Base-by-base conservation (phyloP, 176 grass and related monocot species). In the Areca catechu region DNA sequence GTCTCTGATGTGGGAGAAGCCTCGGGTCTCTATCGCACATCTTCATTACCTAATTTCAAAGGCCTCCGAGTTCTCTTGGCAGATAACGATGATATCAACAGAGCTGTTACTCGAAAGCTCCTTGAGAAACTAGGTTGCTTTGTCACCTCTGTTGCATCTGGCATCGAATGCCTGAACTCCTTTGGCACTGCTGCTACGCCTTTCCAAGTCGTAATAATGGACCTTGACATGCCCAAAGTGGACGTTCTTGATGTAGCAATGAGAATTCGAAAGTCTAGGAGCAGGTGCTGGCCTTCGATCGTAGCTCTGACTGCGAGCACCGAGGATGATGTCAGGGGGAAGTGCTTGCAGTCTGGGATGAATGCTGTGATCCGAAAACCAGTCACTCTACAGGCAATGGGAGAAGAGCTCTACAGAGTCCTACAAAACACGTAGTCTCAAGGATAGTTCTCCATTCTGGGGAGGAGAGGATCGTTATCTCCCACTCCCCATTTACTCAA, bases 321-420 rank as follows among this genome's bases (percentile, higher is more conserved):
- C 12, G 83, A 15, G 22, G 63, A 24, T 73, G 61, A 43, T 43
- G 9, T 43, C 14, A 6, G 27, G 27, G 27, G 1, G 27, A 98
- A 76, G 48, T 98, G 16, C 71, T 68, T 83, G 78, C 76, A 79
- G 48, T 74, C 75, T 4, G 88, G 88, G 23, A 92, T 98, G 73
- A 98, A 83, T 29, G 88, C 84, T 43, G 48, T 89, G 51, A 78
- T 98, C 48, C 80, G 76, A 67, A 98, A 98, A 83, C 93, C 93
- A 1, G 54, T 83, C 20, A 92, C 84, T 5, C 62, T 89, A 57
- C 67, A 63, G 28, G 65, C 76, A 28, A 67, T 98, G 73, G 80
- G 83, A 53, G 93, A 89, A 49, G 88, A 98, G 73, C 65, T 98
- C 59, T 88, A 85, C 69, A 98, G 87, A 79, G 84, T 85, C 34